Conservation (phyloP, 1,139 yeast genomes). For the Wickerhamiella pararugosa region DNA sequence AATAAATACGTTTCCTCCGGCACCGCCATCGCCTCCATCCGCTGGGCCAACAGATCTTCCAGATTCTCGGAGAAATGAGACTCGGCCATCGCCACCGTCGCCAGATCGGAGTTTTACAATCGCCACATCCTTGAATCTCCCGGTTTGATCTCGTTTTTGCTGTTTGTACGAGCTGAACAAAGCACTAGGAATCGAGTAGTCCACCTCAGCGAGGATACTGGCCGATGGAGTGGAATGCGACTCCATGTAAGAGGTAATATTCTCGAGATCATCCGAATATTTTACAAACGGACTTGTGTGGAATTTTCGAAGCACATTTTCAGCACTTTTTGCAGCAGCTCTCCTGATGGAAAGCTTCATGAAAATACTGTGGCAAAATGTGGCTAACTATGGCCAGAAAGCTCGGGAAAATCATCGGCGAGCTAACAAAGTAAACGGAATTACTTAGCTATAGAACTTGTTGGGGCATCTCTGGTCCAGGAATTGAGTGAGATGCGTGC, state of each 20-base stretch:
- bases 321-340: too few relatives aligned
- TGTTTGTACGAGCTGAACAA: conserved; percentile 16
- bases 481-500: too few relatives aligned
- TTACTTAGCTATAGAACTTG: too few relatives aligned
- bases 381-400: too few relatives aligned
- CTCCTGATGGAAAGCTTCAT: too few relatives aligned
- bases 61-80: conserved; percentile 76
- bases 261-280: conserved; percentile 2
- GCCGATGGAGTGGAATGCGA: conserved; percentile 4
- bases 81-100: conserved; percentile 75
- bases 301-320: too few relatives aligned
- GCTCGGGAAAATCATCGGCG: too few relatives aligned
- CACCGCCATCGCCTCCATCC: conserved; percentile 97
- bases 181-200: conserved; percentile 11
- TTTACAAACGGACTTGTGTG: too few relatives aligned
- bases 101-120: conserved; percentile 60
- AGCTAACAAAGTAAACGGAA: too few relatives aligned
- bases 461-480: too few relatives aligned
- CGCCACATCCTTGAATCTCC: conserved; percentile 14
- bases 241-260: conserved; percentile 3
- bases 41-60: conserved; percentile 83
- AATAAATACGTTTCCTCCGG: conserved; percentile 75
- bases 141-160: conserved; percentile 14
- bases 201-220: neutral
- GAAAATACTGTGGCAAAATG: too few relatives aligned